Percentiles rank a stretch among this genome's conserved stretches.
Conservation (phyloP, 108 stramenopile species). For the Cyclotella baltica region DNA sequence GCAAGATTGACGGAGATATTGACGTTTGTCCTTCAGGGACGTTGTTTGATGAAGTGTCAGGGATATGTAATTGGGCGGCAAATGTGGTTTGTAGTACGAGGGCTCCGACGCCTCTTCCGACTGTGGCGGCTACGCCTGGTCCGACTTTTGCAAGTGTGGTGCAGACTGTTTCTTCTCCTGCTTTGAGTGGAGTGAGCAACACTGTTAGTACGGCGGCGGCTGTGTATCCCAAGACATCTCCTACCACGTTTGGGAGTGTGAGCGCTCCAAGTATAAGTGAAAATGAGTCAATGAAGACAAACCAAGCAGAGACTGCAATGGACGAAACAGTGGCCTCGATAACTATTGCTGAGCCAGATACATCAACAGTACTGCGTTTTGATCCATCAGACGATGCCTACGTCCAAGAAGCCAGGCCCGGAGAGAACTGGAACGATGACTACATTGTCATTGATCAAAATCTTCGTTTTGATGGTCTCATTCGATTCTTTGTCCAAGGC, state of each 20-base stretch:
- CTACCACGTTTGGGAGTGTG: slow-evolving; percentile 5
- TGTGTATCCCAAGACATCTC: not conserved
- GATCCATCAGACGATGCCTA: slow-evolving; percentile 27
- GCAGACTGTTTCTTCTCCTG: not conserved
- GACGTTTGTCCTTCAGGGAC: slow-evolving; percentile 45
- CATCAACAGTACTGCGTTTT: slow-evolving; percentile 21
- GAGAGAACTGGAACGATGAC: slow-evolving; percentile 40
- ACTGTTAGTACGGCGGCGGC: not conserved
- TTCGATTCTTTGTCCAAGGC: slow-evolving; percentile 47
- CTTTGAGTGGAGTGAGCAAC: not conserved
- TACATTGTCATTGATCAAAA: slow-evolving; percentile 50
- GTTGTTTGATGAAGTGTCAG: slow-evolving; percentile 34
- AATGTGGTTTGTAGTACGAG: slow-evolving; percentile 35
- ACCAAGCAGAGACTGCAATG: too few species aligned
- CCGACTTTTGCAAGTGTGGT: slow-evolving; percentile 18
- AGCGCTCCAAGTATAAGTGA: not conserved
- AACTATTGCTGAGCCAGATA: not conserved
- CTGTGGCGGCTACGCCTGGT: not conserved
- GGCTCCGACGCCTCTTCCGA: slow-evolving; percentile 30
- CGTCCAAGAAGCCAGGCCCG: slow-evolving; percentile 37
- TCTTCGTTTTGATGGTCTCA: slow-evolving; percentile 43
- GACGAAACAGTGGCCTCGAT: not conserved
- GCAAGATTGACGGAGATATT: slow-evolving; percentile 48
- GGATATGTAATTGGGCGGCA: slow-evolving; percentile 48
- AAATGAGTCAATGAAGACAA: not conserved